phyloP scores from a whole-genome alignment of 495 filamentous ascomycete genomes.

The Cercophora newfieldiana region DNA sequence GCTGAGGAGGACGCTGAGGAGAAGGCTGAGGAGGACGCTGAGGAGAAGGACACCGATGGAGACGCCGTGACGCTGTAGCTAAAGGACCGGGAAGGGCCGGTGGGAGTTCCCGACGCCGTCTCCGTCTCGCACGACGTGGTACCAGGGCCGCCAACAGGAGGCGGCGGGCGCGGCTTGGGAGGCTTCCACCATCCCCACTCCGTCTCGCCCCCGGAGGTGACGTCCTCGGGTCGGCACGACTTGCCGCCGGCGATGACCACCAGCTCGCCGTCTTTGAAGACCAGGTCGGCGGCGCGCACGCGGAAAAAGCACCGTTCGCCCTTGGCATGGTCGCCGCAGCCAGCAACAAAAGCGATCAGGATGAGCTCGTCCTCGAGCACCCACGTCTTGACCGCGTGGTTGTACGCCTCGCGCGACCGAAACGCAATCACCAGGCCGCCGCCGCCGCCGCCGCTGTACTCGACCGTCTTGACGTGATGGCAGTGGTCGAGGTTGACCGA shows the following conservation, averaged over 20 bases:
- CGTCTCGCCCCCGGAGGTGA: slow-evolving; percentile 14
- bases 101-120: neutral
- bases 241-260: neutral
- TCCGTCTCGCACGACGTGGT: neutral
- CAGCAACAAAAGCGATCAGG: slow-evolving; percentile 3
- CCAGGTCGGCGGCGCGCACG: neutral
- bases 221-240: slow-evolving; percentile 10
- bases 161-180: neutral
- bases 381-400: slow-evolving; percentile 6
- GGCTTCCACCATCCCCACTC: slow-evolving; percentile 14
- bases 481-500: slow-evolving; percentile 17
- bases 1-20: neutral
- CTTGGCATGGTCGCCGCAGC: slow-evolving; percentile 9
- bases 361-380: slow-evolving; percentile 6
- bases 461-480: slow-evolving; percentile 10
- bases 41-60: neutral
- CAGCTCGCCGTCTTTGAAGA: slow-evolving; percentile 5
- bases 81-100: neutral
- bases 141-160: neutral
- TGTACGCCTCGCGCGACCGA: slow-evolving; percentile 1
- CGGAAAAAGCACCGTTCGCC: slow-evolving; percentile 15
- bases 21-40: neutral
- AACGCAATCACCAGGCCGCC: neutral
- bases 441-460: neutral
- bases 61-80: neutral